Percentiles rank a stretch among this genome's conserved stretches.
Conservation (phyloP, 257 asterid species). For the Ocimum tenuiflorum region DNA sequence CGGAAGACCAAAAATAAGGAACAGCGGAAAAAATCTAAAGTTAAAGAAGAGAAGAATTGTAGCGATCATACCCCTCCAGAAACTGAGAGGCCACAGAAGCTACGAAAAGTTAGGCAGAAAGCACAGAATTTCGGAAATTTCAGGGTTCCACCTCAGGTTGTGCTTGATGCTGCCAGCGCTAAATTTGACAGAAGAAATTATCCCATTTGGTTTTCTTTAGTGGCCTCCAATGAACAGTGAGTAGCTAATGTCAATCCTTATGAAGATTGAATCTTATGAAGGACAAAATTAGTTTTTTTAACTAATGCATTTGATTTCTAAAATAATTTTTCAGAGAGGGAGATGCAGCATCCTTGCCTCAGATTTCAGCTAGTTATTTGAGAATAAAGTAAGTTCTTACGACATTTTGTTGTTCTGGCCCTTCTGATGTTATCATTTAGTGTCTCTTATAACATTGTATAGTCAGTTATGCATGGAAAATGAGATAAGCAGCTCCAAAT, state of each 20-base stretch:
- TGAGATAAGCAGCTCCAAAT: not conserved
- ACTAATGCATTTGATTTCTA: constrained; percentile 24
- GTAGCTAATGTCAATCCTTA: constrained; percentile 27
- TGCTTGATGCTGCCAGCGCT: constrained; percentile 49
- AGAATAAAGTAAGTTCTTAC: constrained; percentile 78
- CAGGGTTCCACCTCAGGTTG: constrained; percentile 52
- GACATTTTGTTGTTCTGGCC: constrained; percentile 1
- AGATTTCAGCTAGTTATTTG: constrained; percentile 79
- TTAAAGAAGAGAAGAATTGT: constrained; percentile 36
- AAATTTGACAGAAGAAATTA: constrained; percentile 38
- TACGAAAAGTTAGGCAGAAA: constrained; percentile 45
- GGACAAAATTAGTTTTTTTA: not conserved
- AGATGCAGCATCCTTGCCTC: constrained; percentile 66
- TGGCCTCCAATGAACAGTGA: constrained; percentile 64
- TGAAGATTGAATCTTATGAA: not conserved
- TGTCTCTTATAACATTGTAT: not conserved
- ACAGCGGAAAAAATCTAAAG: constrained; percentile 35
- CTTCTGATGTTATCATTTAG: not conserved
- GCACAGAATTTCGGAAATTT: constrained; percentile 35
- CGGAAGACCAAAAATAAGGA: constrained; percentile 47
- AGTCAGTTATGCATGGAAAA: not conserved
- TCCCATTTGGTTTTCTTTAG: constrained; percentile 89
- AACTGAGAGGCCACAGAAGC: constrained; percentile 51
- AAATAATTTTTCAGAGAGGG: constrained; percentile 51
- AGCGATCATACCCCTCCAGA: constrained; percentile 34